Base-by-base conservation (phyloP, 805 yeast genomes). In the Vanderwaltozyma yarrowii region DNA sequence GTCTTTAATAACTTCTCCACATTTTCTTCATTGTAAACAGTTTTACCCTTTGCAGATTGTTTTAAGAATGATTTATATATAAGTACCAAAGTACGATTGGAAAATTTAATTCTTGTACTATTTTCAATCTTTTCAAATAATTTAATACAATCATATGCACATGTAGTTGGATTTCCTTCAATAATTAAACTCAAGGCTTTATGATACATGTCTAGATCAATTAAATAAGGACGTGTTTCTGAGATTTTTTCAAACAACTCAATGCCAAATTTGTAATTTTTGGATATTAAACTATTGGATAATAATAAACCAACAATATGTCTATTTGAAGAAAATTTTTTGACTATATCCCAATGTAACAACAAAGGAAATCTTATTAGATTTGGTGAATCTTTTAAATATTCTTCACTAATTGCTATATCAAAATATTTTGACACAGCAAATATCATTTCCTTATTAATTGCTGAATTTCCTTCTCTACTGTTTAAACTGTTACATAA, bases 51-150 rank as follows among this genome's bases (percentile, higher is more conserved):
- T 11, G 33, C 24, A 3, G 60, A 48, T 35, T 52, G 56, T 26
- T 41, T 49, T 20, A 44, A 42, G 30, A 53, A 54, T 4, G 60
- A 49, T 40, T 46, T 45, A 33, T 54, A 56, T 7, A 52, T 42
- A 19, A 54, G 28, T 5, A 51, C 31, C 20, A 54, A 19, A 3
- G 50, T 43, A 16, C 46, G 51, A 19, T 40, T 47, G 4, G 48
- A 35, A 11, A 36, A 30, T 14, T 41, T 32, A 1, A 44, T 23
- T n/a, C 36, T 29, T 9, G 41, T 39, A 11, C 36, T 36, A 2
- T 39, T 16, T 10, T 51, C 49, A 15, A 49, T 35, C 4, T 37
- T 36, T 16, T 45, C 30, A 33, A 43, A 44, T 2, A 44, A 37
- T 17, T 44, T 39, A 3, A 47, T 9, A 24, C 51, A 46, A 23